Evolutionary conservation across 495 filamentous ascomycete species (phyloP).

Genomic region (Tuber brumale): DNA sequence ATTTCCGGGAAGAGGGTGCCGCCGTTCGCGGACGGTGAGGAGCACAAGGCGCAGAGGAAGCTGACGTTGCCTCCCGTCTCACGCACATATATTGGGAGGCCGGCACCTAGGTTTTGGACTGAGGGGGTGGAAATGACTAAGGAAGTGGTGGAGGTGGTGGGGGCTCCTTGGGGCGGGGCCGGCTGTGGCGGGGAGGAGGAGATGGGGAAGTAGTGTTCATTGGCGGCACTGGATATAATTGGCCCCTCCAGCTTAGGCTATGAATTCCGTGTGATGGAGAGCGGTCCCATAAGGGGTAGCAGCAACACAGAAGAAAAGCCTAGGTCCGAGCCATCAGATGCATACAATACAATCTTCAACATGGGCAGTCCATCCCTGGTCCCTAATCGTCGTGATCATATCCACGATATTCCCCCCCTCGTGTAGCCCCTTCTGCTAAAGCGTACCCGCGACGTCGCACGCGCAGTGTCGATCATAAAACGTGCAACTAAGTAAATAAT

Average conservation of each 20-base stretch:
- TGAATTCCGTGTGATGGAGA: constrained; percentile 65
- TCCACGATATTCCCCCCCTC: constrained; percentile 17
- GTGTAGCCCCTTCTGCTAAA: not conserved
- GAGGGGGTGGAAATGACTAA: not conserved
- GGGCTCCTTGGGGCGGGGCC: constrained; percentile 39
- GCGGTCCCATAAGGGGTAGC: constrained; percentile 44
- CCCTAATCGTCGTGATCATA: not conserved
- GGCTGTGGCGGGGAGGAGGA: not conserved
- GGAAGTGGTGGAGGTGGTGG: constrained; percentile 18
- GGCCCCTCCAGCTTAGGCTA: constrained; percentile 72
- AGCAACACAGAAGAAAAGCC: constrained; percentile 12
- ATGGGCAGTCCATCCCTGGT: not conserved
- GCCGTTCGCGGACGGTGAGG: not conserved
- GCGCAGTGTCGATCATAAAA: constrained; percentile 4
- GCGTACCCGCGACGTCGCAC: not conserved
- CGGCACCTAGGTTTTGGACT: constrained; percentile 53
- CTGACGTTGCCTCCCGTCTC: constrained; percentile 78
- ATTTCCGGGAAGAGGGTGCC: constrained; percentile 71
- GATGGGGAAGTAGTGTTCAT: constrained; percentile 37
- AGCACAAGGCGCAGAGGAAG: constrained; percentile 71
- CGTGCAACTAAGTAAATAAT: constrained; percentile 14
- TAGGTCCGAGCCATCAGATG: constrained; percentile 50
- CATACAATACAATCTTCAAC: constrained; percentile 58
- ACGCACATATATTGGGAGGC: constrained; percentile 78
- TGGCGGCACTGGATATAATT: constrained; percentile 81